These are phyloP conservation scores for Candida silvatica DNA, from an alignment of 805 yeast genomes.

Conservation along the genomic window DNA sequence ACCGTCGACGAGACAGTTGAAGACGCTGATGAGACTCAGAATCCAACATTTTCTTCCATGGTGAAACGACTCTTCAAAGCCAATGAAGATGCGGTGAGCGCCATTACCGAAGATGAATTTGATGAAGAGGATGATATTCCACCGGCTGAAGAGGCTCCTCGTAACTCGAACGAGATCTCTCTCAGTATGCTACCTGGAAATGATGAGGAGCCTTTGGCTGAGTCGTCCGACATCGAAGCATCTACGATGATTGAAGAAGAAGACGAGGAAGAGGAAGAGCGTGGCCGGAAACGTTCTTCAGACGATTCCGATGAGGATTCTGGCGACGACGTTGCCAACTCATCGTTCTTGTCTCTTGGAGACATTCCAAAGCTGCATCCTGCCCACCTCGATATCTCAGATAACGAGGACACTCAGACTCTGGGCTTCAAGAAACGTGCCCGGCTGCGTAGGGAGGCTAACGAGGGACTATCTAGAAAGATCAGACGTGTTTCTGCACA, in stretches of 20 bases:
- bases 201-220: too few species aligned
- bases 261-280: constrained; percentile 6
- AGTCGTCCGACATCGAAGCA: too few species aligned
- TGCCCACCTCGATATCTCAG: constrained; percentile 2
- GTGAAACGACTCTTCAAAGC: constrained; percentile 1
- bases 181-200: too few species aligned
- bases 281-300: too few species aligned
- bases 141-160: too few species aligned
- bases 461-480: not conserved
- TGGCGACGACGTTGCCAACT: constrained; percentile 2
- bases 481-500: not conserved
- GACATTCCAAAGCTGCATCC: not conserved
- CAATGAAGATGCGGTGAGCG: not conserved
- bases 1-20: not conserved
- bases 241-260: not conserved
- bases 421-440: constrained; percentile 1
- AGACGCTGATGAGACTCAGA: not conserved
- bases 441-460: not conserved
- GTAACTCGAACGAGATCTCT: too few species aligned
- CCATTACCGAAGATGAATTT: constrained; percentile 1
- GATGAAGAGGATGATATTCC: too few species aligned
- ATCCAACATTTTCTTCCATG: too few species aligned
- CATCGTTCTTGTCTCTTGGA: too few species aligned
- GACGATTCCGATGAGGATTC: too few species aligned
- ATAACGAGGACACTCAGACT: not conserved